phyloP scores from a whole-genome alignment of 495 filamentous ascomycete species.

The Aspergillus indologenus region DNA sequence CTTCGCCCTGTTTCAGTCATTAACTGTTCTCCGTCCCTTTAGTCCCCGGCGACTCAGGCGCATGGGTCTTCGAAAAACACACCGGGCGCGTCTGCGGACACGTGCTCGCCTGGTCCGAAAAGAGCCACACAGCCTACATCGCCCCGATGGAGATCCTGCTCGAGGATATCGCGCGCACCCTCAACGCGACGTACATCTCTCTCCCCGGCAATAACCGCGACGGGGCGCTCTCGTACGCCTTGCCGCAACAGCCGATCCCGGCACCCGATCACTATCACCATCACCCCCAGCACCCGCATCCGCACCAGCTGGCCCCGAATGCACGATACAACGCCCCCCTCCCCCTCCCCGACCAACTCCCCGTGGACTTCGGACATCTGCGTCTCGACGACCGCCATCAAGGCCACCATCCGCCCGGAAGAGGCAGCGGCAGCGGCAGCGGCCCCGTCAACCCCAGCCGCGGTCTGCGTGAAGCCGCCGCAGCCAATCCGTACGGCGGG shows the following conservation, averaged over 20 bases:
- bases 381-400: conserved; percentile 25
- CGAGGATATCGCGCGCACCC: conserved; percentile 74
- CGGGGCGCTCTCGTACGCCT: conserved; percentile 30
- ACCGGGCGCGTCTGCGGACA: conserved; percentile 83
- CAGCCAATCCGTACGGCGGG: conserved; percentile 19
- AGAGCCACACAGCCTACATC: conserved; percentile 77
- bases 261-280: conserved; percentile 16
- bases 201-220: conserved; percentile 36
- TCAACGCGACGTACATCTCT: conserved; percentile 47
- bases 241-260: conserved; percentile 13
- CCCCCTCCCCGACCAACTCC: conserved; percentile 31
- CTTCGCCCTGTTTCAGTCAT: conserved; percentile 3
- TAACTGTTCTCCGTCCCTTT: conserved; percentile 8
- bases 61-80: conserved; percentile 85
- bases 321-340: conserved; percentile 20
- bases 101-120: conserved; percentile 79
- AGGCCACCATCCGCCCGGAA: not conserved
- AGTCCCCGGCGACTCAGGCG: conserved; percentile 87
- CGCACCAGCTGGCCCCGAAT: conserved; percentile 1
- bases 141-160: conserved; percentile 91
- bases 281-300: not conserved
- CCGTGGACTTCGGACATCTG: conserved; percentile 33
- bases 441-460: conserved; percentile 24
- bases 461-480: conserved; percentile 16
- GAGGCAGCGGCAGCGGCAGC: too few species aligned